Base-by-base conservation (phyloP, 148 eudicot genomes). In the Silene latifolia region DNA sequence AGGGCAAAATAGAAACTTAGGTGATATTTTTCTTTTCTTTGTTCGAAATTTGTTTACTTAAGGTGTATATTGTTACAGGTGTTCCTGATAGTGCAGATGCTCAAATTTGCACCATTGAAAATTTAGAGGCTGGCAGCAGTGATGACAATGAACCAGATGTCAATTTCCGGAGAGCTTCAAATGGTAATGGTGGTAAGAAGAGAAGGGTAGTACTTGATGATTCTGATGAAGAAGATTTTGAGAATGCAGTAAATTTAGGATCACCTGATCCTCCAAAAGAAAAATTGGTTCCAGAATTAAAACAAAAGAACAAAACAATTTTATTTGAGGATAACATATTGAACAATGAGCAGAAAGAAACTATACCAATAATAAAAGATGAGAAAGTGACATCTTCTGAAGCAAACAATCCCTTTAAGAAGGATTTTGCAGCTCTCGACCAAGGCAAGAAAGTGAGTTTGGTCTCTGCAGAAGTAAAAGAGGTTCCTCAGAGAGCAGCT, bases 221-320 rank as follows among this genome's bases (percentile, higher is more conserved):
- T 58, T 96, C 99, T 21, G 99, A 96, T 80, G 99, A 92, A 69
- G 98, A 95, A 48, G 96, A 95, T 64, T 80, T 18, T 73, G 74
- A 80, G 77, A 85, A 87, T 82, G 91, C 97, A 46, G 91, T 90
- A 46, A 96, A 75, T 77, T 83, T 92, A 71, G 92, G 88, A 68
- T 96, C 98, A 20, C 99, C 99, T 12, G 93, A 88, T 86, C 91
- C 88, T 60, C 91, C 91, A 14, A 89, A 82, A 75, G 74, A 17
- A n/a, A 72, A 81, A 79, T 75, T 86, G 78, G 67, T 76, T 79
- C 51, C 72, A 27, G 82, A 74, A 71, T 39, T 69, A 19, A 80
- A 86, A 74, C 77, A 67, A 69, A 82, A 67, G 69, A 79, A 47
- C 76, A 70, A 73, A 74, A 76, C 77, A 76, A 46, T 70, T n/a